Conservation (phyloP, 2,329 filamentous ascomycete genomes). For the Xylariaceae sp. region DNA sequence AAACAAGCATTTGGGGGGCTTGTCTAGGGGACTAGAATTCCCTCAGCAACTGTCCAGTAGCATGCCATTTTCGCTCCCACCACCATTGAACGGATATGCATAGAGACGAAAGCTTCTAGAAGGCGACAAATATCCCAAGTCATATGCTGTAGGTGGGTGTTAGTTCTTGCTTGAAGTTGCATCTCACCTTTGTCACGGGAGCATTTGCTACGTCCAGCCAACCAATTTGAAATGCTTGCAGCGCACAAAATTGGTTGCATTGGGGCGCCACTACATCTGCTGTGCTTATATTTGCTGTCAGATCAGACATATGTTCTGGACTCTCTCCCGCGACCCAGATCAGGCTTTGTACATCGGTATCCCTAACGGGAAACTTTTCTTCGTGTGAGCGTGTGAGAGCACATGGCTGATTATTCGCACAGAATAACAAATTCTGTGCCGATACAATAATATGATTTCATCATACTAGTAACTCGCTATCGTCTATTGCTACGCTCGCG, state of each 20-base stretch:
- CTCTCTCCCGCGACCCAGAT: no score
- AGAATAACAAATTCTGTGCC: no score
- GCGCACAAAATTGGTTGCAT: slow-evolving; percentile 21
- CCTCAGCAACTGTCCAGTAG: slow-evolving; percentile 18
- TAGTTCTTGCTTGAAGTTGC: slow-evolving; percentile 14
- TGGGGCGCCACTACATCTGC: slow-evolving; percentile 5
- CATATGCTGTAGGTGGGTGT: background rate
- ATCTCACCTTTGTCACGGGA: slow-evolving; percentile 15
- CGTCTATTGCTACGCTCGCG: slow-evolving; percentile 22
- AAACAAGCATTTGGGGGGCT: slow-evolving; percentile 27
- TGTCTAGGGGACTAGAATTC: slow-evolving; percentile 19
- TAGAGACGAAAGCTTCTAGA: slow-evolving; percentile 24
- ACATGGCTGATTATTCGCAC: background rate
- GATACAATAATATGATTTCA: background rate
- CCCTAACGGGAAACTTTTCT: background rate
- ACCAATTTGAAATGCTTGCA: slow-evolving; percentile 2
- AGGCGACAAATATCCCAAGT: slow-evolving; percentile 10
- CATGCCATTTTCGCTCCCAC: background rate
- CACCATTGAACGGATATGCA: background rate
- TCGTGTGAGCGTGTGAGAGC: background rate
- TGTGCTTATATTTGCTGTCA: slow-evolving; percentile 9
- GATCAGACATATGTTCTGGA: slow-evolving; percentile 7
- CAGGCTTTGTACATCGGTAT: background rate
- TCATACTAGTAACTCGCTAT: background rate
- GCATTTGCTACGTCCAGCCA: slow-evolving; percentile 10